phyloP scores from a whole-genome alignment of 805 yeast genomes.

The Wickerhamiella shivajii region DNA sequence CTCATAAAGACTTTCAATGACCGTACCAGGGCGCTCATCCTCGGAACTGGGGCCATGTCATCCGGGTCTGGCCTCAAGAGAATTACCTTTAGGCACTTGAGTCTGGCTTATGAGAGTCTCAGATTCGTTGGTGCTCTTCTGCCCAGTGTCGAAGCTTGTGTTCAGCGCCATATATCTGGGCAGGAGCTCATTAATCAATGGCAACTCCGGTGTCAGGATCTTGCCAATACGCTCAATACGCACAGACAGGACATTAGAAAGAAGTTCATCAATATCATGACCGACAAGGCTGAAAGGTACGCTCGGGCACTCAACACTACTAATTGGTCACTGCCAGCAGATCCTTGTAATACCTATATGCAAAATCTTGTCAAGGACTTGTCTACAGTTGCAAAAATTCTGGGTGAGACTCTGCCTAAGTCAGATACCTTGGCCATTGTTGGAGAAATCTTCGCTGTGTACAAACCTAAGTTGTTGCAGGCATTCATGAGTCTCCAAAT shows the following conservation, averaged over 20 bases:
- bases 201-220: slow-evolving; percentile 29
- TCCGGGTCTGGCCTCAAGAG: slow-evolving; percentile 55
- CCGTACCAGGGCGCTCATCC: slow-evolving; percentile 42
- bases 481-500: slow-evolving; percentile 33
- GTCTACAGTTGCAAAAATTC: slow-evolving; percentile 43
- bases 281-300: slow-evolving; percentile 42
- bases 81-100: slow-evolving; percentile 57
- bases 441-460: slow-evolving; percentile 32
- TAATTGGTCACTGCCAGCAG: slow-evolving; percentile 37
- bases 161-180: slow-evolving; percentile 24
- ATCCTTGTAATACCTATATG: slow-evolving; percentile 49
- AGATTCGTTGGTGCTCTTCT: slow-evolving; percentile 32
- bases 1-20: slow-evolving; percentile 39
- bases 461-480: slow-evolving; percentile 40
- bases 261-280: slow-evolving; percentile 57
- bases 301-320: slow-evolving; percentile 33
- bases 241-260: slow-evolving; percentile 50
- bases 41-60: slow-evolving; percentile 62
- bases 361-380: slow-evolving; percentile 52
- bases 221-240: slow-evolving; percentile 33
- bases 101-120: slow-evolving; percentile 52
- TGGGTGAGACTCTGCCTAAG: slow-evolving; percentile 35
- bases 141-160: slow-evolving; percentile 25
- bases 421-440: slow-evolving; percentile 19
- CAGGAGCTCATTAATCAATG: slow-evolving; percentile 18